Evolutionary conservation across 2,329 filamentous ascomycete genomes (phyloP).

Genomic region (Pseudogymnoascus sp.): DNA sequence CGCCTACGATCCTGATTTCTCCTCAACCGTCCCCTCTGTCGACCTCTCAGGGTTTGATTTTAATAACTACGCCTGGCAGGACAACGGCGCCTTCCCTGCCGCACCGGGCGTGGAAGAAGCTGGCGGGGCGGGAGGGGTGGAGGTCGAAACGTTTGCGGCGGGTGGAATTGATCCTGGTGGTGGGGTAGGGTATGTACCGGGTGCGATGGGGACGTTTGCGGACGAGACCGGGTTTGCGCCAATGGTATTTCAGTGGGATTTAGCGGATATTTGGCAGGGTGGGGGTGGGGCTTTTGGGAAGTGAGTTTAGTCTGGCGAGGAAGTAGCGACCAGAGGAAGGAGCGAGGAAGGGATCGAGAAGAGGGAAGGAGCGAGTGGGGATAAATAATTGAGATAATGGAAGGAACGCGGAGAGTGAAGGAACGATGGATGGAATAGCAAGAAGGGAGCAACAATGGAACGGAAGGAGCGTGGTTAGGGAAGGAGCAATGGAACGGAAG

Average conservation of each 20-base stretch:
- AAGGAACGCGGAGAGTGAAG: background rate
- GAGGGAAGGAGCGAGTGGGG: background rate
- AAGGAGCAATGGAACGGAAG: background rate
- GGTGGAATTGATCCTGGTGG: background rate
- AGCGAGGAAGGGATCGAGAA: background rate
- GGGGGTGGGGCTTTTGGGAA: background rate
- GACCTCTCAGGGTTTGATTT: background rate
- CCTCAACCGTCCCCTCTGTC: background rate
- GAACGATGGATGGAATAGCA: background rate
- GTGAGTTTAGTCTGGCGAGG: background rate
- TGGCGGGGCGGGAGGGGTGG: background rate
- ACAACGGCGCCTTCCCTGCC: background rate
- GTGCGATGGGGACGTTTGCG: background rate
- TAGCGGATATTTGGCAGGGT: conserved; percentile 7
- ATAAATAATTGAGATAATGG: background rate
- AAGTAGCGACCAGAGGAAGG: background rate
- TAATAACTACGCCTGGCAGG: background rate
- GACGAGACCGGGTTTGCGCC: background rate
- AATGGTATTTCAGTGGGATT: conserved; percentile 7
- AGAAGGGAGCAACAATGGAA: background rate
- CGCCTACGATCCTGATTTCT: background rate
- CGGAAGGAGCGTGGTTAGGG: background rate
- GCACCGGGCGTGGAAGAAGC: background rate
- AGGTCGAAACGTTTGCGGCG: background rate
- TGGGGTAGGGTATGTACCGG: background rate